A percentile compares a stretch with the other conserved stretches of the same genome.
phyloP scores from a whole-genome alignment of 2,329 filamentous ascomycete species.

The Aspergillus quadrilineatus region DNA sequence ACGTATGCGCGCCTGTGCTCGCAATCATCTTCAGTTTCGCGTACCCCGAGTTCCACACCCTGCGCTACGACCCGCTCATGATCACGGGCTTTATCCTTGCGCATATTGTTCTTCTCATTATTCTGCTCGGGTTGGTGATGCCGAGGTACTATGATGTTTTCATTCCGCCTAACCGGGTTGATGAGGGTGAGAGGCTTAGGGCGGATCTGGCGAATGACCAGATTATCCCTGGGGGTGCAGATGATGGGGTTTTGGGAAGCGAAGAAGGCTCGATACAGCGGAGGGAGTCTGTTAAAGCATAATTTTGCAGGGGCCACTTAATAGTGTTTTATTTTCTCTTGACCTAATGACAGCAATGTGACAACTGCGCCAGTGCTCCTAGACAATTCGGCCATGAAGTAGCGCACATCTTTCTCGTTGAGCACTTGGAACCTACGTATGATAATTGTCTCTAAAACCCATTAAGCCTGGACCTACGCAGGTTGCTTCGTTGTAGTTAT shows the following conservation, averaged over 20 bases:
- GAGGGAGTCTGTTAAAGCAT: not conserved
- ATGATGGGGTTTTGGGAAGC: not conserved
- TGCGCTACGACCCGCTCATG: slow-evolving; percentile 52
- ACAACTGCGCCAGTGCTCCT: no score
- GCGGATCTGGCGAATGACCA: not conserved
- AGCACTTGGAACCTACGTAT: no score
- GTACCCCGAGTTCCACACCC: slow-evolving; percentile 51
- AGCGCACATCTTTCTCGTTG: no score
- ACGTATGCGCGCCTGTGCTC: slow-evolving; percentile 51
- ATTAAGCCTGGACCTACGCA: no score
- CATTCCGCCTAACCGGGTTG: slow-evolving; percentile 48
- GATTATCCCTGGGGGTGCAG: not conserved
- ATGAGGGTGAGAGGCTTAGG: slow-evolving; percentile 40
- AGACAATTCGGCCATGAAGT: no score
- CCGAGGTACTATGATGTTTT: slow-evolving; percentile 57
- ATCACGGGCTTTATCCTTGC: slow-evolving; percentile 53
- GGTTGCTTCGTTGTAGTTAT: no score
- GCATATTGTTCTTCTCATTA: slow-evolving; percentile 48
- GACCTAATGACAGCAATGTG: no score
- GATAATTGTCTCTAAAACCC: no score
- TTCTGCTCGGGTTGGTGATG: slow-evolving; percentile 51
- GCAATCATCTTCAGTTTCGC: slow-evolving; percentile 55
- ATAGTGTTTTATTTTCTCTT: no score
- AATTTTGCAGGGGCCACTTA: not conserved
- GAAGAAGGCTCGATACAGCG: not conserved